Evolutionary conservation across 148 eudicot genomes (phyloP).

Genomic region (Chenopodium quinoa): DNA sequence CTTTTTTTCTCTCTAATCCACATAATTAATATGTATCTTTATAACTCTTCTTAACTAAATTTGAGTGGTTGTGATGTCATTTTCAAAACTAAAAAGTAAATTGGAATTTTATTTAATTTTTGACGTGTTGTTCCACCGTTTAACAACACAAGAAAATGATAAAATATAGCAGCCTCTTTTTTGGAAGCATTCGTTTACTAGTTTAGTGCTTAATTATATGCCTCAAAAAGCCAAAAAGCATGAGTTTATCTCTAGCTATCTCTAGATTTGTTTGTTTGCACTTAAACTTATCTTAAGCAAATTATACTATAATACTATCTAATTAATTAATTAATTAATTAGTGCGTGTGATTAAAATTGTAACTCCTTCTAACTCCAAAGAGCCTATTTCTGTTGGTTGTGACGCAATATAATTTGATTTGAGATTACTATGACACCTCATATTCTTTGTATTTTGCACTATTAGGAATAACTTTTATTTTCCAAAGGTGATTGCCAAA

Average conservation of each 20-base stretch:
- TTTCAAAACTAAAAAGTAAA: conserved; percentile 14
- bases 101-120: not conserved
- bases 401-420: conserved; percentile 27
- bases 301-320: too few species aligned
- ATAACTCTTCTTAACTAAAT: not conserved
- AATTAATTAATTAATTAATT: too few species aligned
- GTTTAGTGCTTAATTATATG: conserved; percentile 20
- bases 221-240: conserved; percentile 28
- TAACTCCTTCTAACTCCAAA: conserved; percentile 29
- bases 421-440: conserved; percentile 38
- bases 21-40: conserved; percentile 6
- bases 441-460: not conserved
- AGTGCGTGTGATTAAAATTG: not conserved
- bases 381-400: conserved; percentile 20
- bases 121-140: conserved; percentile 27
- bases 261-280: conserved; percentile 17
- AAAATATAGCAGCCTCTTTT: conserved; percentile 31
- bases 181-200: conserved; percentile 19
- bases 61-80: conserved; percentile 26
- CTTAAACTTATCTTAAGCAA: conserved; percentile 13
- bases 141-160: not conserved
- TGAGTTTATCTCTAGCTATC: conserved; percentile 36
- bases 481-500: not conserved
- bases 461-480: not conserved
- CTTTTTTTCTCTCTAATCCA: not conserved